Percentiles rank a stretch among this genome's conserved stretches.
These are phyloP conservation scores for Boletus bicolor DNA, from an alignment of 768 basidiomycete genomes.

Conservation along the genomic window DNA sequence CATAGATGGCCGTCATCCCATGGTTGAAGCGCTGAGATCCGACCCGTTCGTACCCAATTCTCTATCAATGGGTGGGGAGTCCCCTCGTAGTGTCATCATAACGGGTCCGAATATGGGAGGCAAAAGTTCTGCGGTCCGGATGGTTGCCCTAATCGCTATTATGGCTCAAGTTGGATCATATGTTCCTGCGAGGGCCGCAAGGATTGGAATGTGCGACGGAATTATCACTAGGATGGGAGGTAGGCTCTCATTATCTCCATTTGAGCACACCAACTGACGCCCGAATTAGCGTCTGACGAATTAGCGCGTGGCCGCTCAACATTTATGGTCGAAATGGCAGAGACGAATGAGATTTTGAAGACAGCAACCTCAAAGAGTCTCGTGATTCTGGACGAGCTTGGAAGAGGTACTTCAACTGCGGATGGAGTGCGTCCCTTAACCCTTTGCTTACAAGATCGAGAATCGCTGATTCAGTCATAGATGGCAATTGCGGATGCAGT, in stretches of 20 bases:
- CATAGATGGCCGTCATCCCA: constrained; percentile 85
- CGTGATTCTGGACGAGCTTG: constrained; percentile 88
- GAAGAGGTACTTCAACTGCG: constrained; percentile 87
- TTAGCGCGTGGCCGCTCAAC: constrained; percentile 83
- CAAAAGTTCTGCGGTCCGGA: constrained; percentile 81
- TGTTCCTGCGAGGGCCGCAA: constrained; percentile 77
- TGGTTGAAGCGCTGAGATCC: constrained; percentile 75
- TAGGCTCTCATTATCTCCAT: constrained; percentile 30
- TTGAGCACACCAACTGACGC: background rate
- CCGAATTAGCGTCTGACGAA: constrained; percentile 73
- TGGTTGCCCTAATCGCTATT: constrained; percentile 71
- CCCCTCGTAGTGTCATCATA: constrained; percentile 61
- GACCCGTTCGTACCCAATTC: constrained; percentile 89
- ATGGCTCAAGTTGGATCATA: constrained; percentile 90
- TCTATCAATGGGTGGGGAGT: constrained; percentile 56
- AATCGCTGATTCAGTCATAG: constrained; percentile 33
- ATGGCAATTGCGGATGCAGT: constrained; percentile 88
- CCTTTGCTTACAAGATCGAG: background rate
- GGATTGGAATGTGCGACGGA: constrained; percentile 76
- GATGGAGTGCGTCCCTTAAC: constrained; percentile 61
- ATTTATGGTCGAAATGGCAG: constrained; percentile 96
- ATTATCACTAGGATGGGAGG: constrained; percentile 90
- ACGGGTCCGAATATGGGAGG: constrained; percentile 88
- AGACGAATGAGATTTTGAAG: constrained; percentile 86
- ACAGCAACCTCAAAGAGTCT: constrained; percentile 72